Conservation (phyloP, 345 rosid genomes). For the Boechera stricta region DNA sequence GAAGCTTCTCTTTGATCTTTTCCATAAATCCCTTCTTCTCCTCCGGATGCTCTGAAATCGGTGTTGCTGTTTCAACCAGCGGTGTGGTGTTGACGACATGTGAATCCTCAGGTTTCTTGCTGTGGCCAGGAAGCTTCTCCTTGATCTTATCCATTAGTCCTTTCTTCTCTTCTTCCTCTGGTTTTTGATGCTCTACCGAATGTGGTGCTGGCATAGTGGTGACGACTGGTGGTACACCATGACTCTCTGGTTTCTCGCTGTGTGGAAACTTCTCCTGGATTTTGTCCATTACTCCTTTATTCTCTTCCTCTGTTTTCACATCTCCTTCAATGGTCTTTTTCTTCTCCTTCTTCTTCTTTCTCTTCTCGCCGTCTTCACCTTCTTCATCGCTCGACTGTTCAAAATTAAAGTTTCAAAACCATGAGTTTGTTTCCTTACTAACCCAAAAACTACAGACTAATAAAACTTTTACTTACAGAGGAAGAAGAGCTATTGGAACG, state of each 20-base stretch:
- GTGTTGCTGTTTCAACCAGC: not conserved
- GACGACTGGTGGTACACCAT: not conserved
- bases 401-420: not conserved
- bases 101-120: slow-evolving; percentile 45
- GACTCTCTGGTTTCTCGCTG: not conserved
- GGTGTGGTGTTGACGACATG: not conserved
- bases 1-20: slow-evolving; percentile 80
- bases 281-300: slow-evolving; percentile 4
- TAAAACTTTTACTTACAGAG: slow-evolving; percentile 67
- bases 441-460: not conserved
- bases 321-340: slow-evolving; percentile 31
- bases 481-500: slow-evolving; percentile 75
- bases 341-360: slow-evolving; percentile 47
- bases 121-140: slow-evolving; percentile 62
- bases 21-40: slow-evolving; percentile 77
- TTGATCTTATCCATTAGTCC: slow-evolving; percentile 63
- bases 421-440: not conserved
- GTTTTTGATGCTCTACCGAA: not conserved
- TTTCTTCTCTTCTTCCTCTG: slow-evolving; percentile 71
- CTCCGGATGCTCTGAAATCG: slow-evolving; percentile 27
- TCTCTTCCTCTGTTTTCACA: slow-evolving; percentile 31
- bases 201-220: not conserved
- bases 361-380: slow-evolving; percentile 57
- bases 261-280: slow-evolving; percentile 11
- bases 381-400: slow-evolving; percentile 74